Evolutionary conservation across 768 basidiomycete species (phyloP), one percentile per base, ranked within the genome.

Genomic region (Phylloporus sp.): DNA sequence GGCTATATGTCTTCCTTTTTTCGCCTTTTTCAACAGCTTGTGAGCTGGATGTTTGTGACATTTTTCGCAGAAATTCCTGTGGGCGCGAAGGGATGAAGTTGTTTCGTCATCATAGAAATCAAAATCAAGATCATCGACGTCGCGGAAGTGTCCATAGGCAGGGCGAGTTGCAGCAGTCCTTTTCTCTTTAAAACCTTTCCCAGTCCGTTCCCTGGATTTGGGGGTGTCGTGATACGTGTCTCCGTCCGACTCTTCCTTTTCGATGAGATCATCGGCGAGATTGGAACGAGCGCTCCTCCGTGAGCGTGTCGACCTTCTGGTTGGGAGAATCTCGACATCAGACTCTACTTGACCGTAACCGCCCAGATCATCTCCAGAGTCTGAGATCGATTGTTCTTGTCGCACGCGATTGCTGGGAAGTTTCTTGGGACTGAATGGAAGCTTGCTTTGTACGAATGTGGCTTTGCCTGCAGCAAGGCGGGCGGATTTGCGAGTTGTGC

Each of bases 401-500:
- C 9, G 50, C 10, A 40, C 17, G 8, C 29, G 57, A 38, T 33
- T 48, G 15, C 77, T 48, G 15, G 81, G 75, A 29, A 77, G 76
- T 64, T 82, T 87, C 59, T 64, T 75, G 1, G 86, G 84, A 56
- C 83, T 86, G 64, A 82, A 86, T 7, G 83, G 84, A 28, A 85
- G 73, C 29, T 60, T 58, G 40, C 58, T 63, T 56, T 68, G 62
- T 22, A 2, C 22, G 27, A 51, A 33, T 26, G 40, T 48, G 43
- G 10, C 21, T 13, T 38, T 23, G 17, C 18, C 35, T 31, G 44
- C 32, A 29, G 49, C 39, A 13, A 55, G 46, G 32, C 61, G 61
- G n/a, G 44, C 18, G 7, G 57, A 55, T 39, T 52, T 59, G 33
- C 59, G 61, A 18, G 43, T 37, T 22, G 32, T 26, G 15, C 18